A percentile compares a stretch with the other conserved stretches of the same genome.
phyloP scores from a whole-genome alignment of 1,284 basidiomycete species.

The Ceratorhiza oryzae-sativae region DNA sequence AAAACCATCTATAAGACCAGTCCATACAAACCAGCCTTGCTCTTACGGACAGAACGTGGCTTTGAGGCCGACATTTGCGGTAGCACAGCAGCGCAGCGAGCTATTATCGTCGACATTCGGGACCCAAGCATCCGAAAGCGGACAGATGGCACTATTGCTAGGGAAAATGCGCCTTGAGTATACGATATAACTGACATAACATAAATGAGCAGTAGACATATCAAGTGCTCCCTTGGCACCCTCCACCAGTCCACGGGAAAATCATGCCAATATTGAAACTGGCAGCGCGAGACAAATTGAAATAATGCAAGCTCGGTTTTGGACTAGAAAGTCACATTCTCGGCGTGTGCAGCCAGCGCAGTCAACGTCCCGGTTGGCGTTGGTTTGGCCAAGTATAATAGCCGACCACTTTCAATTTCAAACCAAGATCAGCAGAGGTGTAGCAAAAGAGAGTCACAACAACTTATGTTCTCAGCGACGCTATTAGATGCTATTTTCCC shows the following conservation, averaged over 20 bases:
- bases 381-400: slow-evolving; percentile 25
- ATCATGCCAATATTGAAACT: slow-evolving; percentile 27
- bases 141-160: slow-evolving; percentile 10
- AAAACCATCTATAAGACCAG: no score
- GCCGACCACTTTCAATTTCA: slow-evolving; percentile 6
- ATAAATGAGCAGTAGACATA: background rate
- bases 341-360: slow-evolving; percentile 23
- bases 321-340: slow-evolving; percentile 30
- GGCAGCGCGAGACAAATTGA: slow-evolving; percentile 20
- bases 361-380: slow-evolving; percentile 25
- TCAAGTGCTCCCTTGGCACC: slow-evolving; percentile 26
- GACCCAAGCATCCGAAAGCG: slow-evolving; percentile 29
- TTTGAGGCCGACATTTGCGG: slow-evolving; percentile 4
- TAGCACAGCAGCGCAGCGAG: slow-evolving; percentile 19
- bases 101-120: slow-evolving; percentile 20
- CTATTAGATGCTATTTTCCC: slow-evolving; percentile 27
- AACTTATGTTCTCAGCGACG: slow-evolving; percentile 23
- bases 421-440: no score
- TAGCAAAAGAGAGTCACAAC: background rate
- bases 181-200: no score
- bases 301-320: slow-evolving; percentile 26
- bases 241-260: slow-evolving; percentile 29
- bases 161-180: background rate
- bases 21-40: no score
- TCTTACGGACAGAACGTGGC: slow-evolving; percentile 32